Evolutionary conservation across 495 filamentous ascomycete species (phyloP).

Genomic region (Penicillium malachiteum): DNA sequence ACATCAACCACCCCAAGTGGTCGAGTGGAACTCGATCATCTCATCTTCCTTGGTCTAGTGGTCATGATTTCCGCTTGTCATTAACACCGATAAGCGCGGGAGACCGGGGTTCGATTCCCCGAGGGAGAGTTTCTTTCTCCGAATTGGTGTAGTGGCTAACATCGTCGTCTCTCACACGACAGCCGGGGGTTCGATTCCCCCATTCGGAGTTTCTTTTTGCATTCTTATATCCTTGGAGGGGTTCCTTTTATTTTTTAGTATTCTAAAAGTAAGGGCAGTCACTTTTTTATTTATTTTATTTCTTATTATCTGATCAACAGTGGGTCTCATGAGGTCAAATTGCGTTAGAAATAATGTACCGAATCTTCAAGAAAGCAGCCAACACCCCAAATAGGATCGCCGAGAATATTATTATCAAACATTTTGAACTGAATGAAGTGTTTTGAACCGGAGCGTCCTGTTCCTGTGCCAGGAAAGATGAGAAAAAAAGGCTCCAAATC

Average conservation of each 20-base stretch:
- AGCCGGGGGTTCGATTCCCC: slow-evolving; percentile 45
- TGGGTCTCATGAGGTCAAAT: no score
- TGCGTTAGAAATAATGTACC: no score
- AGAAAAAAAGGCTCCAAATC: slow-evolving; percentile 5
- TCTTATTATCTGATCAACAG: no score
- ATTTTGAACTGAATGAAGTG: not conserved
- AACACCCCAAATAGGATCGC: slow-evolving; percentile 3
- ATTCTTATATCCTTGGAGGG: no score
- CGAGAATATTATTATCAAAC: slow-evolving; percentile 2
- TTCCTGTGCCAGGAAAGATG: not conserved
- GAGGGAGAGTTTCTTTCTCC: slow-evolving; percentile 43
- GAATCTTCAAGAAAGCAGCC: slow-evolving; percentile 1
- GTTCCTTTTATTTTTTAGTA: no score
- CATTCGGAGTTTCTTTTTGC: slow-evolving; percentile 32
- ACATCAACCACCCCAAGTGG: slow-evolving; percentile 25
- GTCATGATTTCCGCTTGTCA: slow-evolving; percentile 57
- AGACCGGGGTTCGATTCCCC: slow-evolving; percentile 58
- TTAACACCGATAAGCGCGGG: slow-evolving; percentile 41
- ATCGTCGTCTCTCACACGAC: slow-evolving; percentile 45
- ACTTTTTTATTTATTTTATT: no score
- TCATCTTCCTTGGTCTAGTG: slow-evolving; percentile 42
- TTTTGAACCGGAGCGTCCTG: slow-evolving; percentile 4
- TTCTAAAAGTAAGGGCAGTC: no score
- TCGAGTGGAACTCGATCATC: slow-evolving; percentile 27
- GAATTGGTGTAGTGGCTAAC: slow-evolving; percentile 47